A percentile compares a stretch with the other conserved stretches of the same genome.
Evolutionary conservation across 208 protist genomes (phyloP).

Genomic region (Leishmania amazonensis): DNA sequence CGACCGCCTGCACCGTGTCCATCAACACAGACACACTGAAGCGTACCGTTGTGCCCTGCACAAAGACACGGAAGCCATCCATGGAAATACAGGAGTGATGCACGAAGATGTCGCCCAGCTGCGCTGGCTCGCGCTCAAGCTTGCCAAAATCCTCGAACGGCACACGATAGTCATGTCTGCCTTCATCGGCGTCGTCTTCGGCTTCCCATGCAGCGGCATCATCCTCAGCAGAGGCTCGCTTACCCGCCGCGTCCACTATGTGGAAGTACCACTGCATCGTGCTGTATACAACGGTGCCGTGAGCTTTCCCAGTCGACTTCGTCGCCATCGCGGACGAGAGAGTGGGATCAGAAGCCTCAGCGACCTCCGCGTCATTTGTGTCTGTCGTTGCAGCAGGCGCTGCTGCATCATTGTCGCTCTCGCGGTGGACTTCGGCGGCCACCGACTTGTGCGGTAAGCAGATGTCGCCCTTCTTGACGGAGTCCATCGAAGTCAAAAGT

Average conservation of each 20-base stretch:
- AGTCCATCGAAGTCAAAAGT: background rate
- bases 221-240: background rate
- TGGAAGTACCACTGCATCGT: constrained; percentile 54
- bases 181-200: background rate
- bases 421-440: background rate
- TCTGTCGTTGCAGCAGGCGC: background rate
- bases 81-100: constrained; percentile 65
- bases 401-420: background rate
- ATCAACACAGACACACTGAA: constrained; percentile 56
- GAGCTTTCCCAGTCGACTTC: constrained; percentile 14
- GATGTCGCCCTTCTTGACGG: constrained; percentile 3
- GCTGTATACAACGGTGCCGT: constrained; percentile 36
- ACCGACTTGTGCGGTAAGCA: constrained; percentile 1
- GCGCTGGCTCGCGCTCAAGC: constrained; percentile 32
- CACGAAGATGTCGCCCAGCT: constrained; percentile 66
- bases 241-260: background rate
- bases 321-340: background rate
- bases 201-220: background rate
- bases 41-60: constrained; percentile 45
- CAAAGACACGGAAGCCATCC: constrained; percentile 54
- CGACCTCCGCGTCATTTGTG: background rate
- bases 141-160: constrained; percentile 11
- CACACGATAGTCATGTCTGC: too few relatives aligned
- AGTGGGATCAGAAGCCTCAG: background rate
- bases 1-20: constrained; percentile 63